These are phyloP conservation scores for Lippia alba DNA, from an alignment of 305 asterid genomes.

Conservation along the genomic window DNA sequence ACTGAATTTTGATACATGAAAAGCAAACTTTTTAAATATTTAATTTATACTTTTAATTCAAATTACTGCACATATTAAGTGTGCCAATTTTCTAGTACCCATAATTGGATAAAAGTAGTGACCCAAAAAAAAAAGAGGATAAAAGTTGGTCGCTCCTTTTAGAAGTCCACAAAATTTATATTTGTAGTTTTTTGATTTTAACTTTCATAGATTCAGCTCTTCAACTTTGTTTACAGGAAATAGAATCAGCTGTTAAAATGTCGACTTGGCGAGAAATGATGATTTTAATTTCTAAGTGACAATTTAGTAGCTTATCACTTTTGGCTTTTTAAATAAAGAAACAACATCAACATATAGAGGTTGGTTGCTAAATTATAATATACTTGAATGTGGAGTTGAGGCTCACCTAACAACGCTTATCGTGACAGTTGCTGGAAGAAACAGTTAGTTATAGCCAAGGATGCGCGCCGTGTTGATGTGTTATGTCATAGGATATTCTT, in stretches of 20 bases:
- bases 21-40: no score
- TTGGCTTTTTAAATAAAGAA: background rate
- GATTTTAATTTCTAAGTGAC: background rate
- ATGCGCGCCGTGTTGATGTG: conserved; percentile 83
- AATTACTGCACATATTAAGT: no score
- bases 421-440: conserved; percentile 84
- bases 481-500: conserved; percentile 81
- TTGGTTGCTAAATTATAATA: conserved; percentile 10
- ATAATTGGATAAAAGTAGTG: no score
- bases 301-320: conserved; percentile 6
- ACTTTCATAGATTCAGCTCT: background rate
- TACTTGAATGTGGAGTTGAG: conserved; percentile 2
- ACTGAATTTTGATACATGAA: background rate
- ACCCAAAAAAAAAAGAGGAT: no score
- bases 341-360: background rate
- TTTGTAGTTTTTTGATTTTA: no score
- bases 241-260: conserved; percentile 1
- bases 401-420: conserved; percentile 19
- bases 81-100: no score
- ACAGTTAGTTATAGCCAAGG: conserved; percentile 86
- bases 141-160: no score
- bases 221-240: conserved; percentile 5
- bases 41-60: no score
- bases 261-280: background rate
- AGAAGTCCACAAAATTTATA: no score